A percentile compares a stretch with the other conserved stretches of the same genome.
phyloP scores from a whole-genome alignment of 2,329 filamentous ascomycete species.

The Penicillium sp. region DNA sequence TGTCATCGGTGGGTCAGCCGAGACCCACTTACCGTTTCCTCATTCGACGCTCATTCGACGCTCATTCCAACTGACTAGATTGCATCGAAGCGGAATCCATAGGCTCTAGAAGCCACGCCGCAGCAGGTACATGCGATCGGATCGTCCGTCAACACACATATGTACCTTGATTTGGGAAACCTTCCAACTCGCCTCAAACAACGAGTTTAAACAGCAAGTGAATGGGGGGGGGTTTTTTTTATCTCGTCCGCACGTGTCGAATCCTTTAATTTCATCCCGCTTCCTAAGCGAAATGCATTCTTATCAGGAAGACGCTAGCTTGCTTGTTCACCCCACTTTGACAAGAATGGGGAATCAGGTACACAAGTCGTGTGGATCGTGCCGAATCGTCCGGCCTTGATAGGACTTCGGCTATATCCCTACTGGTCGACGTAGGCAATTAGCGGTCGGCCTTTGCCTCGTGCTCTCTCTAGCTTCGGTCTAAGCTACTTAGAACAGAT shows the following conservation, averaged over 20 bases:
- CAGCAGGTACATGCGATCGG: conserved; percentile 7
- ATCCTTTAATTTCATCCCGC: background rate
- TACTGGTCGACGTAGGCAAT: background rate
- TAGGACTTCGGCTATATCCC: background rate
- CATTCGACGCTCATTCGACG: background rate
- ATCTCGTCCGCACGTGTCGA: no score
- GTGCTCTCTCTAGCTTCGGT: conserved; percentile 7
- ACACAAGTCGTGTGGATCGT: conserved; percentile 1
- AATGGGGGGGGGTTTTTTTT: background rate
- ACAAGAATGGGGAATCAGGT: background rate
- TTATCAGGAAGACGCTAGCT: background rate
- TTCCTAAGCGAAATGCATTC: background rate
- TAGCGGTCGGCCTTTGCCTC: conserved; percentile 6
- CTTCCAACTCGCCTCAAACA: background rate
- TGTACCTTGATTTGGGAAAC: background rate
- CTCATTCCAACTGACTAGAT: background rate
- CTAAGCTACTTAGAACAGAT: background rate
- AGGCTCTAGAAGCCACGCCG: conserved; percentile 5
- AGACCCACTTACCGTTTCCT: background rate
- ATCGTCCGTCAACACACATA: background rate
- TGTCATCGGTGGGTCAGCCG: background rate
- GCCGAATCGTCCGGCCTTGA: background rate
- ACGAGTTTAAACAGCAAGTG: background rate
- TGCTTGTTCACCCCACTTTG: background rate
- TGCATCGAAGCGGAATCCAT: background rate